Conservation (phyloP, 2,329 filamentous ascomycete genomes). For the Nemania sp. region DNA sequence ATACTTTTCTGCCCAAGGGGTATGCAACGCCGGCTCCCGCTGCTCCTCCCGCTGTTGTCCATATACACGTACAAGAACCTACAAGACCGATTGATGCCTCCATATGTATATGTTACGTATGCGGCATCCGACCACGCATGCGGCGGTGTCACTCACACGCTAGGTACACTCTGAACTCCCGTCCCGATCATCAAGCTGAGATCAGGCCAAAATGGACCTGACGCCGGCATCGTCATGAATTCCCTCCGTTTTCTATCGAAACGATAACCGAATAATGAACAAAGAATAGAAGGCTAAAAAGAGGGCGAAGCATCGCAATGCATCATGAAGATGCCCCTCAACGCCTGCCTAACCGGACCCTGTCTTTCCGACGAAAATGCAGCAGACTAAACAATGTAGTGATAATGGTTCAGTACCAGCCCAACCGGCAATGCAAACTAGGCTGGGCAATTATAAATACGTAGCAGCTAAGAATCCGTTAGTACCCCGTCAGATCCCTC, state of each 20-base stretch:
- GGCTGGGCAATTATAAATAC: constrained; percentile 4
- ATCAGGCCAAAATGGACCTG: constrained; percentile 4
- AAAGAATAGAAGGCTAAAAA: constrained; percentile 12
- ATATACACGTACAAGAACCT: constrained; percentile 30
- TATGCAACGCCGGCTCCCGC: not conserved
- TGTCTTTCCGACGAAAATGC: constrained; percentile 35
- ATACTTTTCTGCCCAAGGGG: not conserved
- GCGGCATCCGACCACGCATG: constrained; percentile 16
- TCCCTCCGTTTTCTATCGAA: constrained; percentile 25
- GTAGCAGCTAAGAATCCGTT: not conserved
- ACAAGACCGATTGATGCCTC: constrained; percentile 11
- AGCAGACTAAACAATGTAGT: constrained; percentile 27
- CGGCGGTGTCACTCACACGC: constrained; percentile 15
- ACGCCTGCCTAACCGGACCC: constrained; percentile 25
- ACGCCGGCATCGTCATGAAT: constrained; percentile 17
- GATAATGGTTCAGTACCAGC: constrained; percentile 12
- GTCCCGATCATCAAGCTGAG: constrained; percentile 11
- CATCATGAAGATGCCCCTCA: constrained; percentile 22
- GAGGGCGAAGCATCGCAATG: constrained; percentile 13
- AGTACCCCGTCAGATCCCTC: not conserved
- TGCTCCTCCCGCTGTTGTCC: not conserved
- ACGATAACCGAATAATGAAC: constrained; percentile 18
- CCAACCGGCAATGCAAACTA: constrained; percentile 1
- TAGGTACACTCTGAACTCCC: constrained; percentile 23
- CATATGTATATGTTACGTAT: constrained; percentile 28